These are phyloP conservation scores for Xerocomus cyaneibrunnescens DNA, from an alignment of 1,284 basidiomycete genomes.

Conservation along the genomic window DNA sequence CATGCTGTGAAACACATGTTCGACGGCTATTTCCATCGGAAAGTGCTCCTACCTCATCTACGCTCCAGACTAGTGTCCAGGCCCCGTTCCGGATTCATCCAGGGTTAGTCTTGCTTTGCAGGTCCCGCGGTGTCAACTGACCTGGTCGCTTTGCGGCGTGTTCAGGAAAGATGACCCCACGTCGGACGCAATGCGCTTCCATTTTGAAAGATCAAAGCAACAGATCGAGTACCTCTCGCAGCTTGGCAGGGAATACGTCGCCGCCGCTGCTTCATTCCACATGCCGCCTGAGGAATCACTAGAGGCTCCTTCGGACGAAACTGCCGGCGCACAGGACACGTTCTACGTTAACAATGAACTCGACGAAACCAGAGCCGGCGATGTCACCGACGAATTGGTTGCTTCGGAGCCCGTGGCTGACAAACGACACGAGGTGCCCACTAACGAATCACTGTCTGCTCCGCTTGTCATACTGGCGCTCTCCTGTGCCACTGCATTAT, in stretches of 20 bases:
- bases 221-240: slow-evolving; percentile 11
- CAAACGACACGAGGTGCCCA: background rate
- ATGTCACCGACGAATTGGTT: background rate
- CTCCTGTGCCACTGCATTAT: slow-evolving; percentile 39
- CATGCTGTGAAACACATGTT: slow-evolving; percentile 13
- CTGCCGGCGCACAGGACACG: background rate
- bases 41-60: slow-evolving; percentile 20
- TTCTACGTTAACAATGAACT: background rate
- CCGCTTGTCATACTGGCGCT: slow-evolving; percentile 37
- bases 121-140: slow-evolving; percentile 7
- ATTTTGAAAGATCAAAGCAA: slow-evolving; percentile 8
- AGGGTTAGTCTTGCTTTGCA: slow-evolving; percentile 37
- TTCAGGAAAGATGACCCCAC: slow-evolving; percentile 19
- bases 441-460: slow-evolving; percentile 1
- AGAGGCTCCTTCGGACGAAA: background rate
- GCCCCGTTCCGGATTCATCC: slow-evolving; percentile 39
- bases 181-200: slow-evolving; percentile 16
- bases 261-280: slow-evolving; percentile 8
- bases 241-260: slow-evolving; percentile 1
- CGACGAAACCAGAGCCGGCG: background rate
- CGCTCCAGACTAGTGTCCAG: slow-evolving; percentile 39
- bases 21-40: slow-evolving; percentile 8
- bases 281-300: background rate
- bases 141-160: slow-evolving; percentile 4
- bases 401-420: background rate